Percentiles rank a stretch among this genome's conserved stretches.
Evolutionary conservation across 441 rosid species (phyloP).

Genomic region (Manihot esculenta): DNA sequence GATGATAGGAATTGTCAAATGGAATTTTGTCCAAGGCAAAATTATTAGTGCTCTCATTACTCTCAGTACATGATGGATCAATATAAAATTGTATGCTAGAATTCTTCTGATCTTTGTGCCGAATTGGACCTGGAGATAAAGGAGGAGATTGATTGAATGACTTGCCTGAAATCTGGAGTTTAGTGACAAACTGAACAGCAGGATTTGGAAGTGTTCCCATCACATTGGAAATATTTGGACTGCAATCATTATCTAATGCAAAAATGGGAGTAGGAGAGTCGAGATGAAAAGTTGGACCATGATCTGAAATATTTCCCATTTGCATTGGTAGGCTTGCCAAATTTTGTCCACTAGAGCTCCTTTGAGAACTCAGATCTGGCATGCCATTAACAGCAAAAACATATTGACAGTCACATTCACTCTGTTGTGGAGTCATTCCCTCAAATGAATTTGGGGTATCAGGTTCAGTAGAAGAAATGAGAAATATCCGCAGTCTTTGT

Average conservation of each 20-base stretch:
- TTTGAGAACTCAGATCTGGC: conserved; percentile 50
- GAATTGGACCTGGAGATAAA: conserved; percentile 43
- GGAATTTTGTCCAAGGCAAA: conserved; percentile 31
- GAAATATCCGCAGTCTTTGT: conserved; percentile 70
- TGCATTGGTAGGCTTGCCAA: conserved; percentile 49
- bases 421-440: conserved; percentile 41
- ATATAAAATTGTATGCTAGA: conserved; percentile 22
- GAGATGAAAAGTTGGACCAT: conserved; percentile 40
- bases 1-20: conserved; percentile 34
- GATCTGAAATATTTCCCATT: conserved; percentile 52
- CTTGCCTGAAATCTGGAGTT: conserved; percentile 33
- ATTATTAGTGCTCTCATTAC: conserved; percentile 28
- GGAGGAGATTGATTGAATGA: conserved; percentile 48
- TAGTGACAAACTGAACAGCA: conserved; percentile 34
- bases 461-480: conserved; percentile 60
- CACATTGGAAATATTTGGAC: conserved; percentile 37
- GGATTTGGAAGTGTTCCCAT: conserved; percentile 33
- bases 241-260: conserved; percentile 44
- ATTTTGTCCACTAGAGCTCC: conserved; percentile 53
- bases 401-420: conserved; percentile 63
- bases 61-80: conserved; percentile 22
- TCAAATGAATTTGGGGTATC: conserved; percentile 60
- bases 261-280: conserved; percentile 50
- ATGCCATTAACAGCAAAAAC: conserved; percentile 78
- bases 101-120: conserved; percentile 32